phyloP scores from a whole-genome alignment of 306 rosid genomes.

The Hippophae tibetana region DNA sequence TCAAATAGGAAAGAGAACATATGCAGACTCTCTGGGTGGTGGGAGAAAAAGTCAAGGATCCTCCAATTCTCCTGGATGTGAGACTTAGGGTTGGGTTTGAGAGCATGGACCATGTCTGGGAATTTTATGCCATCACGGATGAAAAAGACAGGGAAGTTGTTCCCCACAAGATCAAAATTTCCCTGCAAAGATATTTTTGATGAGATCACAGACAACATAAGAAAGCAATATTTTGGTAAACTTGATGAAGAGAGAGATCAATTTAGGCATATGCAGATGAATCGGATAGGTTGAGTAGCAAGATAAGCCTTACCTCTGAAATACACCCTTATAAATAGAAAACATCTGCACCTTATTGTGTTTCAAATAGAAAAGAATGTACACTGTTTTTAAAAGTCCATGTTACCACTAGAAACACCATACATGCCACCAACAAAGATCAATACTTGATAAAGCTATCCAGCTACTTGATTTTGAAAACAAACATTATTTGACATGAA shows the following conservation, averaged over 20 bases:
- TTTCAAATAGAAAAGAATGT: too few relatives aligned
- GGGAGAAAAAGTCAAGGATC: conserved; percentile 83
- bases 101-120: conserved; percentile 91
- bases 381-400: too few relatives aligned
- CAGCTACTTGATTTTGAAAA: too few relatives aligned
- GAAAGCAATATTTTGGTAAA: not conserved
- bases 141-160: conserved; percentile 84
- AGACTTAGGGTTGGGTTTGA: conserved; percentile 87
- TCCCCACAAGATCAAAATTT: conserved; percentile 90
- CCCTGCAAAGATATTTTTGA: conserved; percentile 40
- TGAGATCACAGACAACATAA: conserved; percentile 4
- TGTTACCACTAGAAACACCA: too few relatives aligned
- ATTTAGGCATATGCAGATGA: too few relatives aligned
- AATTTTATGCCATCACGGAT: conserved; percentile 82
- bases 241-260: not conserved
- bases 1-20: conserved; percentile 76
- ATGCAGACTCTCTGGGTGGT: conserved; percentile 87
- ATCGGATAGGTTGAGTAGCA: too few relatives aligned
- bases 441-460: too few relatives aligned
- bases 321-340: too few relatives aligned
- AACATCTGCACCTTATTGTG: too few relatives aligned
- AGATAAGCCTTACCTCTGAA: too few relatives aligned
- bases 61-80: conserved; percentile 95
- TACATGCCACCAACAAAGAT: too few relatives aligned
- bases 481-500: too few relatives aligned